Evolutionary conservation across 108 stramenopile species (phyloP).

Genomic region (Cylindrotheca closterium): DNA sequence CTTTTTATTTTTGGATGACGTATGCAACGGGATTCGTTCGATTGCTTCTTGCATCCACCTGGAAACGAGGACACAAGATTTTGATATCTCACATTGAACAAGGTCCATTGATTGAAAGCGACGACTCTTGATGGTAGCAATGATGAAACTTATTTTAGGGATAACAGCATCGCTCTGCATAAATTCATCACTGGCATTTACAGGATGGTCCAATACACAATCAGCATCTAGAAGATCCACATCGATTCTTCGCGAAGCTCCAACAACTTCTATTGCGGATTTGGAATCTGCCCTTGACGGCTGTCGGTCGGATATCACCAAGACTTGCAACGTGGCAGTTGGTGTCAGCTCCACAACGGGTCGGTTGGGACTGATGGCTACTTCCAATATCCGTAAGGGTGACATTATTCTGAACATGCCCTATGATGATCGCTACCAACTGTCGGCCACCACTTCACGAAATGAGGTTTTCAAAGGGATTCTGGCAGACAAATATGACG

Average conservation of each 20-base stretch:
- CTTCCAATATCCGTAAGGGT: constrained; percentile 52
- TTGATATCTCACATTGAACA: too few species aligned
- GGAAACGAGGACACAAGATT: too few species aligned
- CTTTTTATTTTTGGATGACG: too few species aligned
- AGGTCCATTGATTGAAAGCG: too few species aligned
- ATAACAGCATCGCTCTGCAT: too few species aligned
- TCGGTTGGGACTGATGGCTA: constrained; percentile 73
- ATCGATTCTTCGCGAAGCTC: neutral
- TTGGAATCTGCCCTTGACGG: constrained; percentile 12
- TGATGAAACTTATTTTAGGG: too few species aligned
- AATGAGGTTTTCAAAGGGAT: constrained; percentile 49
- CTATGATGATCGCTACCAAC: constrained; percentile 48
- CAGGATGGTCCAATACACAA: too few species aligned
- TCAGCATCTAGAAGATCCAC: too few species aligned
- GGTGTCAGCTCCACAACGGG: constrained; percentile 10
- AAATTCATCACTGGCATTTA: too few species aligned
- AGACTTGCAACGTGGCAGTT: constrained; percentile 41
- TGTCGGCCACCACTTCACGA: constrained; percentile 52
- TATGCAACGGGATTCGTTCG: too few species aligned
- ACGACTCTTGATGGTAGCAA: too few species aligned
- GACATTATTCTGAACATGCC: constrained; percentile 55
- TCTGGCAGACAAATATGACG: constrained; percentile 68
- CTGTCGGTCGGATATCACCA: constrained; percentile 29
- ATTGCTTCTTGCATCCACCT: too few species aligned
- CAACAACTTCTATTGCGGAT: neutral